phyloP scores from a whole-genome alignment of 345 rosid genomes.

The Iberis pinnata region DNA sequence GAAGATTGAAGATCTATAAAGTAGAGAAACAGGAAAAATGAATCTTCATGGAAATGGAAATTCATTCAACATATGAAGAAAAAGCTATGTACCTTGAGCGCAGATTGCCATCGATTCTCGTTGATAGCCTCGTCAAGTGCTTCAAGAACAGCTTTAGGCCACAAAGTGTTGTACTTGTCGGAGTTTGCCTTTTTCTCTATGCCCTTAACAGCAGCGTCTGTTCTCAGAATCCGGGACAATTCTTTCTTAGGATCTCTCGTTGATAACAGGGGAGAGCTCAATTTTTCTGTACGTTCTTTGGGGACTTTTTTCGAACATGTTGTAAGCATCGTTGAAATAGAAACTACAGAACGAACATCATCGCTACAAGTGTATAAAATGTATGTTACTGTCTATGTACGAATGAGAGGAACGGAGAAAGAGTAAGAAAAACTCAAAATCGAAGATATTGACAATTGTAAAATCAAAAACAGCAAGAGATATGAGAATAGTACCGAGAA shows the following conservation, averaged over 20 bases:
- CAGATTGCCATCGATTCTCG: constrained; percentile 53
- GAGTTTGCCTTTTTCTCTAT: constrained; percentile 72
- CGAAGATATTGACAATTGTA: neutral
- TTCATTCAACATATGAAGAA: no score
- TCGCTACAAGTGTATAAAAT: no score
- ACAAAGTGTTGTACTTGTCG: constrained; percentile 52
- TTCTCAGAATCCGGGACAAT: constrained; percentile 54
- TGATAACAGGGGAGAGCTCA: constrained; percentile 16
- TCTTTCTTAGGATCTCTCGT: constrained; percentile 45
- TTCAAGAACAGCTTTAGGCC: constrained; percentile 85
- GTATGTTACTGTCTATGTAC: constrained; percentile 2
- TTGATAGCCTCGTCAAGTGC: constrained; percentile 68
- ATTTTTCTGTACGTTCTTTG: constrained; percentile 17
- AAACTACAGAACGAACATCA: neutral
- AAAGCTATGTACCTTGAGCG: constrained; percentile 46
- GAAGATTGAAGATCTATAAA: constrained; percentile 60
- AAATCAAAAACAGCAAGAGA: neutral
- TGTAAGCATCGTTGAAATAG: constrained; percentile 24
- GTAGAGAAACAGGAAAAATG: neutral
- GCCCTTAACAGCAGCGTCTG: constrained; percentile 57
- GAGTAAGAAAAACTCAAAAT: neutral
- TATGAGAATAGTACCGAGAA: constrained; percentile 8
- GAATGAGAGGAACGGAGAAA: neutral
- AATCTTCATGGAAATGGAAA: constrained; percentile 1
- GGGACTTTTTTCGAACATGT: constrained; percentile 37